A percentile compares a stretch with the other conserved stretches of the same genome.
Evolutionary conservation across 495 filamentous ascomycete genomes (phyloP).

Genomic region (Aspergillus nidulans): DNA sequence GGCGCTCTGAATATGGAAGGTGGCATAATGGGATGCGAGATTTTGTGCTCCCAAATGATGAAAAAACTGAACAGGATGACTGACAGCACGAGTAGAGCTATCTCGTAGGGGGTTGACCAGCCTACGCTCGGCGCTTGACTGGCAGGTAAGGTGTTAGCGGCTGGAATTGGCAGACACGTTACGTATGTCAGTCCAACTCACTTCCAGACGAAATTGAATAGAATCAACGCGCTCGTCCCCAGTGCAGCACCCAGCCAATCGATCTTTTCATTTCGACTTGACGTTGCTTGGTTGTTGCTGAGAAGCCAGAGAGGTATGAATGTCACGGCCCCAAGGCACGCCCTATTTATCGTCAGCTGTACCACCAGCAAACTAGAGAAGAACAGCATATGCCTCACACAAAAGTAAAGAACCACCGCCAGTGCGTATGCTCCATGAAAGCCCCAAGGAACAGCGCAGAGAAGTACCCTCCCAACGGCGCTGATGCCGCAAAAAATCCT

Average conservation of each 20-base stretch:
- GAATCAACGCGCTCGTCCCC: constrained; percentile 39
- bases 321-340: constrained; percentile 30
- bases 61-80: constrained; percentile 38
- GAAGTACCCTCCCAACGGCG: constrained; percentile 43
- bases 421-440: constrained; percentile 37
- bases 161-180: background rate
- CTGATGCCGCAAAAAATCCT: constrained; percentile 47
- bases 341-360: constrained; percentile 14
- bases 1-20: constrained; percentile 48
- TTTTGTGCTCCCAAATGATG: constrained; percentile 43
- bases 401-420: constrained; percentile 50
- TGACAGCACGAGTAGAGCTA: constrained; percentile 40
- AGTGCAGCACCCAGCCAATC: constrained; percentile 49
- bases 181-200: constrained; percentile 33
- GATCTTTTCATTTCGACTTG: constrained; percentile 40
- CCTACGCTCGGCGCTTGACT: constrained; percentile 51
- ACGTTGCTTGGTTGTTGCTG: constrained; percentile 34
- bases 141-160: background rate
- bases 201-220: constrained; percentile 56
- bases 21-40: constrained; percentile 45
- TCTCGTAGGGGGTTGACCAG: constrained; percentile 44
- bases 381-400: constrained; percentile 25
- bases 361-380: background rate
- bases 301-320: constrained; percentile 30
- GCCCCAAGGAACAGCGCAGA: constrained; percentile 42